A percentile compares a stretch with the other conserved stretches of the same genome.
These are phyloP conservation scores for Warburgia ugandensis DNA, from an alignment of 164 flowering plant genomes.

Conservation along the genomic window DNA sequence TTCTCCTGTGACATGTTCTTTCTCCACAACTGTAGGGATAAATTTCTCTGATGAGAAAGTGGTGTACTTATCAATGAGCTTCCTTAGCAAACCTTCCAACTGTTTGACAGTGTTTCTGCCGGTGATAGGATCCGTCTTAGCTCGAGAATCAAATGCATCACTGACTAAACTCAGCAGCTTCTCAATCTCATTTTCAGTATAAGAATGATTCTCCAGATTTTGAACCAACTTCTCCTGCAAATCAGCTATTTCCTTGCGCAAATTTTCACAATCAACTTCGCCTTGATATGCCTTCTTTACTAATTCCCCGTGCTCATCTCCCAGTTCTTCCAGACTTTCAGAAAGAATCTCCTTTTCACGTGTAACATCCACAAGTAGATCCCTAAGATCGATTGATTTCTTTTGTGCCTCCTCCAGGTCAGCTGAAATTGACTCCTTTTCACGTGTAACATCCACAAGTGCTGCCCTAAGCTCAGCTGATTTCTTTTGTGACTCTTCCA, in stretches of 20 bases:
- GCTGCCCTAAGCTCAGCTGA: slow-evolving; percentile 43
- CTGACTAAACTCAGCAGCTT: slow-evolving; percentile 44
- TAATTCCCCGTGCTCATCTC: slow-evolving; percentile 32
- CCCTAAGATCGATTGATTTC: slow-evolving; percentile 41
- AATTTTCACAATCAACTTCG: slow-evolving; percentile 37
- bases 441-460: slow-evolving; percentile 33
- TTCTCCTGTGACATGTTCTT: slow-evolving; percentile 12
- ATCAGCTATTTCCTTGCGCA: slow-evolving; percentile 33
- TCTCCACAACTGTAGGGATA: slow-evolving; percentile 10
- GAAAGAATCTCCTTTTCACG: slow-evolving; percentile 51
- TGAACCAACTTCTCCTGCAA: slow-evolving; percentile 47
- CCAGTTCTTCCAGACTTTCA: slow-evolving; percentile 38
- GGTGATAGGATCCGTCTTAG: slow-evolving; percentile 20
- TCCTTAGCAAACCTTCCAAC: slow-evolving; percentile 49
- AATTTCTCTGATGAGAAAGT: slow-evolving; percentile 22
- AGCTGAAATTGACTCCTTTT: slow-evolving; percentile 47
- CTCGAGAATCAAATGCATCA: slow-evolving; percentile 48
- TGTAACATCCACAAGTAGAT: slow-evolving; percentile 33
- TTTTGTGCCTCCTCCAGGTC: slow-evolving; percentile 41
- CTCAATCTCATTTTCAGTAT: slow-evolving; percentile 36
- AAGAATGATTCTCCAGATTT: slow-evolving; percentile 23
- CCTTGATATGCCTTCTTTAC: slow-evolving; percentile 27
- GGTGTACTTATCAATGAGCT: slow-evolving; percentile 47
- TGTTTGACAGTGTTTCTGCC: slow-evolving; percentile 22
- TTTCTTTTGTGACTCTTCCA: slow-evolving; percentile 46